phyloP scores from a whole-genome alignment of 371 early-diverging fungal species.

The Apophysomyces sp. region DNA sequence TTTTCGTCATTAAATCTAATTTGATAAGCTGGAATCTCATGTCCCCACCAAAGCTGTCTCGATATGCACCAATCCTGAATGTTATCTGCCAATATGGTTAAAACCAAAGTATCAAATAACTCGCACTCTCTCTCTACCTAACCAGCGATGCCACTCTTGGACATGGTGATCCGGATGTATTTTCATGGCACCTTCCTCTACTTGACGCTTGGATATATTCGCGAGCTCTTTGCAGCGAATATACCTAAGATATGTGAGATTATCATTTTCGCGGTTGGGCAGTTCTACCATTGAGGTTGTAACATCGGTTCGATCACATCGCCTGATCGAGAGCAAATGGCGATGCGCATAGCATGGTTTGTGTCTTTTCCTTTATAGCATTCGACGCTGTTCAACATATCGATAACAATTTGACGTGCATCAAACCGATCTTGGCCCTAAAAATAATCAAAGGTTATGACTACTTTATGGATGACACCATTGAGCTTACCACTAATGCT shows the following conservation, averaged over 20 bases:
- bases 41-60: slow-evolving; percentile 99
- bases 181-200: slow-evolving; percentile 67
- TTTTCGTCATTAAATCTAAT: slow-evolving; percentile 33
- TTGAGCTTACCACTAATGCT: slow-evolving; percentile 48
- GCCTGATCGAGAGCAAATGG: slow-evolving; percentile 87
- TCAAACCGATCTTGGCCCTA: slow-evolving; percentile 82
- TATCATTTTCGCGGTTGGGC: neutral
- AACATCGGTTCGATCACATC: slow-evolving; percentile 98
- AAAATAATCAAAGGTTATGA: slow-evolving; percentile 10
- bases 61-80: slow-evolving; percentile 99
- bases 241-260: slow-evolving; percentile 56
- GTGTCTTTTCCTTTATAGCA: slow-evolving; percentile 74
- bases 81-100: slow-evolving; percentile 53
- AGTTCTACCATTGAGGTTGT: slow-evolving; percentile 96
- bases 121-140: slow-evolving; percentile 67
- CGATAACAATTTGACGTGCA: slow-evolving; percentile 72
- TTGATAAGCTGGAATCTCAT: slow-evolving; percentile 97
- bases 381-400: slow-evolving; percentile 59
- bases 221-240: slow-evolving; percentile 88
- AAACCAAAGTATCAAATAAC: neutral
- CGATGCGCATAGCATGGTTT: slow-evolving; percentile 87
- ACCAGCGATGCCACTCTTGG: slow-evolving; percentile 95
- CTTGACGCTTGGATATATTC: slow-evolving; percentile 65
- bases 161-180: slow-evolving; percentile 83
- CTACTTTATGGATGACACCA: slow-evolving; percentile 5